Conservation (phyloP, 2,329 filamentous ascomycete genomes). For the Tolypocladium amazonense region DNA sequence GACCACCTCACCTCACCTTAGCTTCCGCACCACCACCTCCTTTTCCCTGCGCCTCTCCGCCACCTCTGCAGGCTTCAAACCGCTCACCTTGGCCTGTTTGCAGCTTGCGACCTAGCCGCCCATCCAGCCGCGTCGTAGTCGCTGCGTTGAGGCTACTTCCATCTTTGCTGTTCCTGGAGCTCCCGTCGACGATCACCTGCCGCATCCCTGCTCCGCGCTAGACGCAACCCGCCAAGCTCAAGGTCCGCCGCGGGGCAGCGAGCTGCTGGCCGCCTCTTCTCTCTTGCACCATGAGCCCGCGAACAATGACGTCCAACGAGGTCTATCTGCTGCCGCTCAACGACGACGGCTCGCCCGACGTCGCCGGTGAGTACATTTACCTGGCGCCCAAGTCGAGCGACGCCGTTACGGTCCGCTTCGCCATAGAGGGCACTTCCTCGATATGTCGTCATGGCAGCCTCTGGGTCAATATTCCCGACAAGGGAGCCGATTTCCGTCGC, state of each 20-base stretch:
- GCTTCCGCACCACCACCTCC: neutral
- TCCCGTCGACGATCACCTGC: neutral
- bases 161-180: neutral
- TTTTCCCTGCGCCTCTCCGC: neutral
- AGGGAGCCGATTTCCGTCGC: constrained; percentile 65
- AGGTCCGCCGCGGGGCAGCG: constrained; percentile 8
- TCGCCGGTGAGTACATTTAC: constrained; percentile 86
- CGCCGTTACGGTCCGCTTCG: constrained; percentile 76
- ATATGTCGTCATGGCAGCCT: constrained; percentile 90
- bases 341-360: constrained; percentile 84
- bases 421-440: constrained; percentile 88
- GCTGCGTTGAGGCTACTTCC: neutral
- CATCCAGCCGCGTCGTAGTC: neutral
- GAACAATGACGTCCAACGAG: constrained; percentile 54
- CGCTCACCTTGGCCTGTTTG: neutral
- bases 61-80: neutral
- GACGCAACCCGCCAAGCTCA: neutral
- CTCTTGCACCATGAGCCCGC: constrained; percentile 41
- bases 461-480: constrained; percentile 88
- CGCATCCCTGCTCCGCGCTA: neutral
- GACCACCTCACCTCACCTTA: too few relatives aligned
- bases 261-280: constrained; percentile 11
- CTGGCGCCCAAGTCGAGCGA: constrained; percentile 63
- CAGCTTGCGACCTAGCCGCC: neutral
- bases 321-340: constrained; percentile 86